phyloP scores from a whole-genome alignment of 169 alveolate genomes.

The Eimeria sp. region DNA sequence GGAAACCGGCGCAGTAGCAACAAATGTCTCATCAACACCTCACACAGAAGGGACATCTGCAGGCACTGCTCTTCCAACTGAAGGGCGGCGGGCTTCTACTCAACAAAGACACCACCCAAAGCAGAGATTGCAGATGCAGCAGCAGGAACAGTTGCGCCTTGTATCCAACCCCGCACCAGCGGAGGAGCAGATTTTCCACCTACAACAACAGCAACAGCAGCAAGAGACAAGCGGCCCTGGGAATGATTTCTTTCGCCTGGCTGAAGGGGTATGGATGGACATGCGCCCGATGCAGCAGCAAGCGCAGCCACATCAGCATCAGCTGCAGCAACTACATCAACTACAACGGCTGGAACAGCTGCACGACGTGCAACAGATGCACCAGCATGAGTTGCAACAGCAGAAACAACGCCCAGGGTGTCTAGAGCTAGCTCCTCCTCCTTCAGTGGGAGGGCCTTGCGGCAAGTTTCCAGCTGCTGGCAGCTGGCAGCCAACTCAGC shows the following conservation, averaged over 20 bases:
- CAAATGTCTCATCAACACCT: neutral
- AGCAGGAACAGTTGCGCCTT: conserved; percentile 30
- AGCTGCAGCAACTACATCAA: conserved; percentile 50
- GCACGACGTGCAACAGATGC: conserved; percentile 35
- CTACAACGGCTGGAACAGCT: conserved; percentile 35
- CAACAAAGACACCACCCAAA: conserved; percentile 7
- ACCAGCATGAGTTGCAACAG: conserved; percentile 18
- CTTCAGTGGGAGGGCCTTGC: conserved; percentile 15
- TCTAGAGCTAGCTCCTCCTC: neutral
- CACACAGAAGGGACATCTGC: neutral
- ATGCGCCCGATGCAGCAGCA: conserved; percentile 56
- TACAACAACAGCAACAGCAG: conserved; percentile 23
- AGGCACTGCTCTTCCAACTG: neutral
- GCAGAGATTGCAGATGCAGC: conserved; percentile 19
- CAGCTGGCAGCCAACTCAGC: conserved; percentile 32
- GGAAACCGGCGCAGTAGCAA: neutral
- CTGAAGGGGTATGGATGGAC: conserved; percentile 60
- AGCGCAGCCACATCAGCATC: conserved; percentile 49
- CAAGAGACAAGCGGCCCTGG: neutral
- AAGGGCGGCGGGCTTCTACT: conserved; percentile 22
- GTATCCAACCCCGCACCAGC: neutral
- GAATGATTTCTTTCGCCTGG: conserved; percentile 26
- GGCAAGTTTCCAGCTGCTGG: neutral
- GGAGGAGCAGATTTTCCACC: neutral
- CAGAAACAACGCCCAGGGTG: conserved; percentile 29